A percentile compares a stretch with the other conserved stretches of the same genome.
These are phyloP conservation scores for Nepenthes gracilis DNA, from an alignment of 148 eudicot genomes.

Conservation along the genomic window DNA sequence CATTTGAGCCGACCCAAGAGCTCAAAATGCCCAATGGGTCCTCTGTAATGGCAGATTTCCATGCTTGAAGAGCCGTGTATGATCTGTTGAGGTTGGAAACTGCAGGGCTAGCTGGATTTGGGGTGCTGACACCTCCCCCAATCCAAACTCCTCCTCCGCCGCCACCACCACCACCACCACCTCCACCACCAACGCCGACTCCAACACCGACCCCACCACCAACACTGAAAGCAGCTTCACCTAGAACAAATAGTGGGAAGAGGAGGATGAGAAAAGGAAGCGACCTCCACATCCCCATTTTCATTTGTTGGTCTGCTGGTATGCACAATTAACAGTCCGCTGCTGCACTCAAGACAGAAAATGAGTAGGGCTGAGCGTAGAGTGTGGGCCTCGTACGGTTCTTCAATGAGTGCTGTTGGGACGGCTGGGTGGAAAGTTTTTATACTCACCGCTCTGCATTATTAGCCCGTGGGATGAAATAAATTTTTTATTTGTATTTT, in stretches of 20 bases:
- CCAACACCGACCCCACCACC: conserved; percentile 24
- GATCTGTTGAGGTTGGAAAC: conserved; percentile 27
- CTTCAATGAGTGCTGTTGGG: too few species aligned
- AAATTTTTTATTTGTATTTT: too few species aligned
- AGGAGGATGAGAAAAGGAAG: too few species aligned
- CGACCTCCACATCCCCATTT: too few species aligned
- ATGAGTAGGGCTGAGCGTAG: too few species aligned
- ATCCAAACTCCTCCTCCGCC: conserved; percentile 18
- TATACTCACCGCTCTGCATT: too few species aligned
- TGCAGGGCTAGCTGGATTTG: conserved; percentile 6
- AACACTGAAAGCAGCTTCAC: too few species aligned
- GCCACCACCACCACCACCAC: background rate
- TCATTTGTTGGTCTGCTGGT: conserved; percentile 4
- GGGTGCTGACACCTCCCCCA: conserved; percentile 23
- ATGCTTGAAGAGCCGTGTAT: conserved; percentile 67
- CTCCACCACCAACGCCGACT: conserved; percentile 25
- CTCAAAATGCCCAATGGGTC: conserved; percentile 48
- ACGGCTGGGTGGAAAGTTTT: too few species aligned
- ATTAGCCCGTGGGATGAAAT: too few species aligned
- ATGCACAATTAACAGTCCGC: conserved; percentile 28
- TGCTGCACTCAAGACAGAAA: too few species aligned
- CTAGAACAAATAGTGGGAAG: too few species aligned
- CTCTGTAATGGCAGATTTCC: conserved; percentile 66
- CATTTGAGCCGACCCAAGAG: conserved; percentile 72
- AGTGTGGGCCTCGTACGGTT: too few species aligned